These are phyloP conservation scores for Aspergillus sp. DNA, from an alignment of 2,329 filamentous ascomycete genomes.

Conservation along the genomic window DNA sequence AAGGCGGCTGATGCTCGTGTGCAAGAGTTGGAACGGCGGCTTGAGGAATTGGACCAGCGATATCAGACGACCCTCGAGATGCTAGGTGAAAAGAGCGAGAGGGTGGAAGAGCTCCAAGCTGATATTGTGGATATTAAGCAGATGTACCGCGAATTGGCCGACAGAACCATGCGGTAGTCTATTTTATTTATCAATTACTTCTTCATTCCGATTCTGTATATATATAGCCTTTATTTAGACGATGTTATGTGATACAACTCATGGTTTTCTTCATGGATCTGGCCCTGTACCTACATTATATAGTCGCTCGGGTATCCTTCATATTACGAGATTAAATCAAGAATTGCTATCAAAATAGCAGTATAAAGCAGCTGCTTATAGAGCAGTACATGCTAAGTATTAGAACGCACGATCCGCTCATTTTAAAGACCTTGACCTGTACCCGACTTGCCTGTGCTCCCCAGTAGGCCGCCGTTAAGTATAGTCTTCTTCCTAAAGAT, in stretches of 20 bases:
- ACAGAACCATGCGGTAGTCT: conserved; percentile 69
- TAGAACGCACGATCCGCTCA: too few relatives aligned
- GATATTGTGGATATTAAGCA: conserved; percentile 92
- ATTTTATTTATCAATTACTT: background rate
- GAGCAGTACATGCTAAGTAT: too few relatives aligned
- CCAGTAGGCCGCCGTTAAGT: too few relatives aligned
- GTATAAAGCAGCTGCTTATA: too few relatives aligned
- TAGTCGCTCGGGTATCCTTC: too few relatives aligned
- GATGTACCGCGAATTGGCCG: conserved; percentile 91
- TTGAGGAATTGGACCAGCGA: conserved; percentile 67
- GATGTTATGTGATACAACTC: conserved; percentile 11
- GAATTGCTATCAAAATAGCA: too few relatives aligned
- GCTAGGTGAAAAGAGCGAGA: conserved; percentile 94
- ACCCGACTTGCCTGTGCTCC: too few relatives aligned
- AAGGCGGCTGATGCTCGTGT: conserved; percentile 60
- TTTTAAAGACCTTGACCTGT: too few relatives aligned
- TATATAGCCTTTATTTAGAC: conserved; percentile 8
- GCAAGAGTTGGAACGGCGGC: conserved; percentile 63
- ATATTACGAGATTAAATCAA: too few relatives aligned
- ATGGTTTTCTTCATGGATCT: too few relatives aligned
- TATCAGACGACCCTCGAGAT: conserved; percentile 92
- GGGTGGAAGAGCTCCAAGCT: conserved; percentile 82
- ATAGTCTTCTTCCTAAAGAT: too few relatives aligned
- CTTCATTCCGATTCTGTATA: conserved; percentile 8
- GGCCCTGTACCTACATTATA: too few relatives aligned